phyloP scores from a whole-genome alignment of 2,329 filamentous ascomycete genomes.

The Tolypocladium endophyticum region DNA sequence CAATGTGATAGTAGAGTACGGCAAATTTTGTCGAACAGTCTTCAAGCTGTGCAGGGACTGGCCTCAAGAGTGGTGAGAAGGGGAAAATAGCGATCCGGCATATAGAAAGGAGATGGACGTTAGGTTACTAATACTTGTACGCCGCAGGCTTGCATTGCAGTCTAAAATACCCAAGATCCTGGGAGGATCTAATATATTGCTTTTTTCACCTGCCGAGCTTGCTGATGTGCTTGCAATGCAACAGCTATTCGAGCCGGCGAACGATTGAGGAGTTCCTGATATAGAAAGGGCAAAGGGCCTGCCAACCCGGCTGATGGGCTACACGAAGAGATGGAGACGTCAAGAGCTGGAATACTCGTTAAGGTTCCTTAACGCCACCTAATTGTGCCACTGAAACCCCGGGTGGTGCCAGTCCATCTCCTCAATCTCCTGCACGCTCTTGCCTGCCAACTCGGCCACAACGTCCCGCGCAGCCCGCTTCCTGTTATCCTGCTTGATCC shows the following conservation, averaged over 20 bases:
- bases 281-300: not conserved
- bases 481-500: slow-evolving; percentile 54
- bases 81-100: no score
- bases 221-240: not conserved
- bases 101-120: not conserved
- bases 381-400: slow-evolving; percentile 46
- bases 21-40: not conserved
- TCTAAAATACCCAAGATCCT: not conserved
- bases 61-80: not conserved
- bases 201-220: not conserved
- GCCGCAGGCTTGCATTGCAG: not conserved
- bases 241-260: not conserved
- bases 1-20: not conserved
- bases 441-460: slow-evolving; percentile 44
- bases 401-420: slow-evolving; percentile 61
- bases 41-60: not conserved
- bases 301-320: no score
- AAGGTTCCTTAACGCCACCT: not conserved
- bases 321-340: no score
- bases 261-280: not conserved
- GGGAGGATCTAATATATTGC: not conserved
- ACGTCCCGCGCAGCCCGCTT: slow-evolving; percentile 43
- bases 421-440: slow-evolving; percentile 42
- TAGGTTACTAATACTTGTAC: not conserved
- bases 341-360: not conserved